Evolutionary conservation across 1,284 basidiomycete genomes (phyloP).

Genomic region (Hypsizygus ulmarius): DNA sequence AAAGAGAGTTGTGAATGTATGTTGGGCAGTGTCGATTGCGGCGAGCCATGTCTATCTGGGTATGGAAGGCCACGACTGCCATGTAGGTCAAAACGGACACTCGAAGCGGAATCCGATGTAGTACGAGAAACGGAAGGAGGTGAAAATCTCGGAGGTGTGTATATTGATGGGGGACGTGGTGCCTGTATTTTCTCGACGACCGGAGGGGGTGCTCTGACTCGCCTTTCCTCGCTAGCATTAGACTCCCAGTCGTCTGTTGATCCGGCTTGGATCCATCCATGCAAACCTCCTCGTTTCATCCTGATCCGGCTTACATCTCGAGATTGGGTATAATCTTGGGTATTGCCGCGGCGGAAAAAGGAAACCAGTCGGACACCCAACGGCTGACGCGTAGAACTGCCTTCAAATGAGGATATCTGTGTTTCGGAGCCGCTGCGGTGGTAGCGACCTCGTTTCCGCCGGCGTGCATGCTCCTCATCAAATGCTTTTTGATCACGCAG

Average conservation of each 20-base stretch:
- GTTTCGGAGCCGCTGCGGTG: conserved; percentile 10
- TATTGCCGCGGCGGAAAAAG: conserved; percentile 7
- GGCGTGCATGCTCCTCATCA: conserved; percentile 22
- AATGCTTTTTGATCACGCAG: conserved; percentile 34
- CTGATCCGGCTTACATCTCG: conserved; percentile 7
- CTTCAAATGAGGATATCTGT: conserved; percentile 8
- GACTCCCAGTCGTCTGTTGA: conserved; percentile 38
- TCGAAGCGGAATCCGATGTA: conserved; percentile 26
- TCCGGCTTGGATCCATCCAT: conserved; percentile 43
- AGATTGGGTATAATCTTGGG: background rate
- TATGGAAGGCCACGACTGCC: conserved; percentile 21
- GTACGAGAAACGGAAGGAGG: conserved; percentile 19
- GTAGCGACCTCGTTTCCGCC: conserved; percentile 16
- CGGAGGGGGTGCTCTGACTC: conserved; percentile 7
- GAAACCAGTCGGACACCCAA: conserved; percentile 7
- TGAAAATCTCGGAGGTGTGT: conserved; percentile 2
- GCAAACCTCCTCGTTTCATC: conserved; percentile 24
- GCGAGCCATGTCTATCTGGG: conserved; percentile 20
- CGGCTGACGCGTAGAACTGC: conserved; percentile 1
- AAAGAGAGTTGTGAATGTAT: conserved; percentile 27
- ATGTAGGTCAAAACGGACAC: conserved; percentile 25
- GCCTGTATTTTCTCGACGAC: conserved; percentile 9
- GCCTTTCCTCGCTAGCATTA: conserved; percentile 21
- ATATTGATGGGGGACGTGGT: conserved; percentile 6
- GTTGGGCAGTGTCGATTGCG: conserved; percentile 26